A percentile compares a stretch with the other conserved stretches of the same genome.
Conservation (phyloP, 176 grass and related monocot genomes). For the Oryza punctata region DNA sequence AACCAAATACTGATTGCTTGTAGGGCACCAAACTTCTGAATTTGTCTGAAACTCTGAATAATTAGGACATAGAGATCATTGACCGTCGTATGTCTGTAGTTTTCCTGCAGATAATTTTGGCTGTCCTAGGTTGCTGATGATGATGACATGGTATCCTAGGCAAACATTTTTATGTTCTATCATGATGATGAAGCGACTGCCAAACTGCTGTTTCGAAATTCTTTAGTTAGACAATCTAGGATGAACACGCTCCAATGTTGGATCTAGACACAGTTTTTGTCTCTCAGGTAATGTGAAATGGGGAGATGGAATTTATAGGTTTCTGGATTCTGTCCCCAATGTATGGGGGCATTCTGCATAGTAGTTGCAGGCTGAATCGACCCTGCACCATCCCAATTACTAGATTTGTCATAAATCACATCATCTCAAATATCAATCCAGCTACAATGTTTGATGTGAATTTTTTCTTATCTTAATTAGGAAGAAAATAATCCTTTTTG, state of each 20-base stretch:
- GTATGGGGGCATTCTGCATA: constrained; percentile 10
- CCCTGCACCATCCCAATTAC: neutral
- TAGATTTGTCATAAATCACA: constrained; percentile 31
- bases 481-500: neutral
- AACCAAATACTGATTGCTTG: neutral
- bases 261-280: constrained; percentile 31
- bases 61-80: neutral
- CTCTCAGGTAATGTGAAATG: neutral
- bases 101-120: constrained; percentile 12
- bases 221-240: constrained; percentile 3
- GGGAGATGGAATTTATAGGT: constrained; percentile 17
- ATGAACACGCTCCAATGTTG: constrained; percentile 28
- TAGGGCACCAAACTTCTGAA: neutral
- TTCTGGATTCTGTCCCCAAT: neutral
- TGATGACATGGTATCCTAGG: constrained; percentile 3
- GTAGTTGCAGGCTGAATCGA: neutral
- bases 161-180: neutral
- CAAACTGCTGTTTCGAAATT: neutral
- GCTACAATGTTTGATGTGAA: constrained; percentile 6
- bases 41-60: constrained; percentile 1
- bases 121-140: neutral
- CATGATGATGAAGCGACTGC: constrained; percentile 1
- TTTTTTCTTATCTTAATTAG: neutral
- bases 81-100: neutral
- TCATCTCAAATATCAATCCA: neutral